Percentiles rank a stretch among this genome's conserved stretches.
Evolutionary conservation across 768 basidiomycete genomes (phyloP).

Genomic region (Boletales sp.): DNA sequence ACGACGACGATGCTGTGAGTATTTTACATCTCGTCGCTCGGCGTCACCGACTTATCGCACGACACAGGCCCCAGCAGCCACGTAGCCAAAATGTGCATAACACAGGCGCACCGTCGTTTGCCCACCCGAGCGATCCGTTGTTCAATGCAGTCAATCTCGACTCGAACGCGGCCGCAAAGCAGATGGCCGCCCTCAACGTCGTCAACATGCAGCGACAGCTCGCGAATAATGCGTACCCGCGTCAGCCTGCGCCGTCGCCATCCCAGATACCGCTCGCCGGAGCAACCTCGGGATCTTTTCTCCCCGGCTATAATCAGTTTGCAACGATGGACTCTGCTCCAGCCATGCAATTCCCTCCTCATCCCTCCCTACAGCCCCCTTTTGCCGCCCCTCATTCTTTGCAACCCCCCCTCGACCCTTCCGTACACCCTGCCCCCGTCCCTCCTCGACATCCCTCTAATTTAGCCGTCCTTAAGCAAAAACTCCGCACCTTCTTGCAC

Average conservation of each 20-base stretch:
- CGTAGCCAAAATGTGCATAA: conserved; percentile 22
- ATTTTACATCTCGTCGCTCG: background rate
- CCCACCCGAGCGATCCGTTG: conserved; percentile 33
- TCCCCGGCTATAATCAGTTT: conserved; percentile 20
- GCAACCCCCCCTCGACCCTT: conserved; percentile 40
- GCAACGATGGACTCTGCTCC: conserved; percentile 32
- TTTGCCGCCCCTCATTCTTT: conserved; percentile 37
- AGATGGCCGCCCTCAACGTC: conserved; percentile 74
- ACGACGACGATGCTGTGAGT: conserved; percentile 34
- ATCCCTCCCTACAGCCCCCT: conserved; percentile 44
- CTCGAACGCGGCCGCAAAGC: conserved; percentile 66
- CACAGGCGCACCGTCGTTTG: conserved; percentile 9
- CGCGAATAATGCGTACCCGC: conserved; percentile 50
- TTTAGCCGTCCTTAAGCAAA: conserved; percentile 43
- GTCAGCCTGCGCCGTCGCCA: conserved; percentile 36
- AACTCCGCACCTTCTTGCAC: conserved; percentile 56
- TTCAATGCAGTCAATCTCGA: conserved; percentile 48
- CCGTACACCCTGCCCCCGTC: conserved; percentile 38
- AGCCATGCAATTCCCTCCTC: conserved; percentile 41
- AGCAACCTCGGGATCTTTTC: conserved; percentile 59
- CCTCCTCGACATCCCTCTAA: conserved; percentile 35
- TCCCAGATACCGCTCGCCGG: conserved; percentile 40
- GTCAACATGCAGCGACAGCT: conserved; percentile 48
- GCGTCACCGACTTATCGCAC: conserved; percentile 2
- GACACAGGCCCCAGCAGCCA: conserved; percentile 40